A percentile compares a stretch with the other conserved stretches of the same genome.
phyloP scores from a whole-genome alignment of 2,329 filamentous ascomycete genomes.

The Trichophyton verrucosum region DNA sequence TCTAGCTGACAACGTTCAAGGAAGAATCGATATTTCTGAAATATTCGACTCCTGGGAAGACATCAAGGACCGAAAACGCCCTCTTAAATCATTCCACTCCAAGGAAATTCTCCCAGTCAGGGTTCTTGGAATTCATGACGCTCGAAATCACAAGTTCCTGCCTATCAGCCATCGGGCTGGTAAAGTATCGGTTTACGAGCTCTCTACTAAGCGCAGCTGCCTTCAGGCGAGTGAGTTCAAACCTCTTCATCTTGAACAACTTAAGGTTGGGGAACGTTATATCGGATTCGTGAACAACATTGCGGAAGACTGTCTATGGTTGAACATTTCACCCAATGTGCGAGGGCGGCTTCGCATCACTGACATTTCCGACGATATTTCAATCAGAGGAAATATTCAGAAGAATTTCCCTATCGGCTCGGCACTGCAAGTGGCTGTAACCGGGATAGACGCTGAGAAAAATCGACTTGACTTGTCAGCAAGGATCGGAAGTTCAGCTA shows the following conservation, averaged over 20 bases:
- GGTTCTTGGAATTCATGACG: constrained; percentile 78
- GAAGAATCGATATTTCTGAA: constrained; percentile 86
- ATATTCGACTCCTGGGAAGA: constrained; percentile 80
- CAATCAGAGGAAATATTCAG: constrained; percentile 60
- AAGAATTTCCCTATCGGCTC: constrained; percentile 83
- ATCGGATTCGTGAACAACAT: constrained; percentile 88
- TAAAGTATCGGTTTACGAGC: constrained; percentile 69
- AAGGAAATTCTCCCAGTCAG: constrained; percentile 62
- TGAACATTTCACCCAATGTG: constrained; percentile 77
- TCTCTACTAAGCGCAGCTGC: constrained; percentile 63
- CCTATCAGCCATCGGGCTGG: constrained; percentile 76
- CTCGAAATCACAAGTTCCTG: constrained; percentile 78
- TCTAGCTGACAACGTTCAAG: constrained; percentile 74
- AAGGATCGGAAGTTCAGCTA: constrained; percentile 45
- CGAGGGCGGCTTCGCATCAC: constrained; percentile 70
- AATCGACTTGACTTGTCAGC: constrained; percentile 76
- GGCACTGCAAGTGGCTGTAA: constrained; percentile 68
- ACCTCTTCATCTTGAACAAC: constrained; percentile 56
- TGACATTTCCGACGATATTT: constrained; percentile 78
- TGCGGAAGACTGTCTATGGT: constrained; percentile 68
- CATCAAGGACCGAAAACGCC: constrained; percentile 68
- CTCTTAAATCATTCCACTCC: constrained; percentile 59
- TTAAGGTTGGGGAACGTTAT: constrained; percentile 59
- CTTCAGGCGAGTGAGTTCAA: constrained; percentile 43
- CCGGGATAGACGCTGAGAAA: constrained; percentile 57